These are phyloP conservation scores for Piloderma croceum DNA, from an alignment of 768 basidiomycete species.

Conservation along the genomic window DNA sequence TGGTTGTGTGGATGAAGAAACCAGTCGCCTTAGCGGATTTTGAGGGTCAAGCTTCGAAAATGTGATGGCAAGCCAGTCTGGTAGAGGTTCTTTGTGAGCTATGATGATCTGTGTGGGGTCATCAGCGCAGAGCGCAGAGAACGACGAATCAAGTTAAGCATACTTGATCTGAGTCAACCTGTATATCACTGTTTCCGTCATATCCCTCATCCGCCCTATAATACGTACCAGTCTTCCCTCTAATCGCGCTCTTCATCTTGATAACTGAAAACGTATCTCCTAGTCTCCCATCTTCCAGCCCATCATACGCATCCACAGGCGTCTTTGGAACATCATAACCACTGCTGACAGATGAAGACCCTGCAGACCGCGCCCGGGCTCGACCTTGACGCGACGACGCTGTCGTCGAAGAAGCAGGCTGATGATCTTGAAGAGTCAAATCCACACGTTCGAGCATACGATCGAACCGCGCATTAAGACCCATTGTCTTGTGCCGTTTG, in stretches of 20 bases:
- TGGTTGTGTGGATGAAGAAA: constrained; percentile 7
- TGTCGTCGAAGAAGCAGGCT: constrained; percentile 1
- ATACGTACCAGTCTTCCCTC: neutral
- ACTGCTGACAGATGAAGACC: constrained; percentile 42
- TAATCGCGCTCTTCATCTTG: constrained; percentile 30
- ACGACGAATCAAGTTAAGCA: neutral
- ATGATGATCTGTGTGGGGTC: constrained; percentile 15
- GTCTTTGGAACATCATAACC: constrained; percentile 37
- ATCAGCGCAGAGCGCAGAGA: constrained; percentile 2
- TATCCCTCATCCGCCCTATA: neutral
- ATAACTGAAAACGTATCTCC: constrained; percentile 38
- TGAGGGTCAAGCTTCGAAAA: constrained; percentile 40
- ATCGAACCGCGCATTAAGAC: constrained; percentile 58
- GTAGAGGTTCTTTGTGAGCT: constrained; percentile 34
- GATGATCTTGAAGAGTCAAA: constrained; percentile 19
- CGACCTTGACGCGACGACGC: constrained; percentile 15
- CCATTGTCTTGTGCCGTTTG: constrained; percentile 47
- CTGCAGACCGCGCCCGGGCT: constrained; percentile 32
- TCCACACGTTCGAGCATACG: constrained; percentile 61
- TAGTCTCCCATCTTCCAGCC: constrained; percentile 27
- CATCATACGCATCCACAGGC: constrained; percentile 35
- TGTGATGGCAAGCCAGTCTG: constrained; percentile 52
- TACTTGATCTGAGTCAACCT: too few species aligned
- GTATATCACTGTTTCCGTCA: too few species aligned
- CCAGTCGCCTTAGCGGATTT: constrained; percentile 44